phyloP scores from a whole-genome alignment of 164 flowering plant species.

The Nymphaea colorata region DNA sequence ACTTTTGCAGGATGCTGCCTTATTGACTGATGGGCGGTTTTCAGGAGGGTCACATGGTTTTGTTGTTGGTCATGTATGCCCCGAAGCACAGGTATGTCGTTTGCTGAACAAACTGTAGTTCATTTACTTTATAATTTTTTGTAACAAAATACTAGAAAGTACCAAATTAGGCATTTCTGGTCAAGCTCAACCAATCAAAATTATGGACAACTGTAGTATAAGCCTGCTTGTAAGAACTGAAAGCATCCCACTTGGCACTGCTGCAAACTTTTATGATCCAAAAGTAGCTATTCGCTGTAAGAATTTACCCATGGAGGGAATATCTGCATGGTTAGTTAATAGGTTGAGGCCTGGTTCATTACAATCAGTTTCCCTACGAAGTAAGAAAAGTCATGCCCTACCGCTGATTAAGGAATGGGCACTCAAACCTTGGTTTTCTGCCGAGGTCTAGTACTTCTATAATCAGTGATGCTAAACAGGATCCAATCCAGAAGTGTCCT shows the following conservation, averaged over 20 bases:
- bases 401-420: no score
- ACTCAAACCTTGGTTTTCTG: no score
- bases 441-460: no score
- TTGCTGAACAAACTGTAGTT: neutral
- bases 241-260: neutral
- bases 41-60: conserved; percentile 98
- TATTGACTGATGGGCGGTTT: conserved; percentile 92
- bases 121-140: neutral
- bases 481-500: no score
- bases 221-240: neutral
- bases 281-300: no score
- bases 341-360: no score
- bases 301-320: no score
- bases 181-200: neutral
- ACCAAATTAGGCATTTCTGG: neutral
- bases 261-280: neutral
- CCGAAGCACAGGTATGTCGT: conserved; percentile 84
- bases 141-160: neutral
- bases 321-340: no score
- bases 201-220: neutral
- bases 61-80: conserved; percentile 95
- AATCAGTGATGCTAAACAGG: no score
- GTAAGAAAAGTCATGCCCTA: no score
- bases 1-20: conserved; percentile 67
- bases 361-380: no score